These are phyloP conservation scores for Castanospermum australe DNA, from an alignment of 306 rosid species.

Conservation along the genomic window DNA sequence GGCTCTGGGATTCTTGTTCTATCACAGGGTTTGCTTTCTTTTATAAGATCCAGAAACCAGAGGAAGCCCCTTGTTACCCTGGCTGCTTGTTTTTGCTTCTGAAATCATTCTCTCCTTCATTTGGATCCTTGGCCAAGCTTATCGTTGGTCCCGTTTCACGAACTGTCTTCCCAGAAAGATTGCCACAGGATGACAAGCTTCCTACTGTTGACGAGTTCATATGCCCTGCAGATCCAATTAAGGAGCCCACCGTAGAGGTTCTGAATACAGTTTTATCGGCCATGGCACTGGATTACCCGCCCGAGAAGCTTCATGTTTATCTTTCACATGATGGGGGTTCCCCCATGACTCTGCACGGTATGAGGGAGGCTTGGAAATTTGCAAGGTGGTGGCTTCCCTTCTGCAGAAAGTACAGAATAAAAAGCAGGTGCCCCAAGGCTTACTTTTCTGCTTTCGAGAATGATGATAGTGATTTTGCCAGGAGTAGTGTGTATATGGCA, in stretches of 20 bases:
- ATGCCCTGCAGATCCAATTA: conserved; percentile 61
- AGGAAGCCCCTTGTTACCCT: conserved; percentile 33
- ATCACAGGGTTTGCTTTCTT: conserved; percentile 45
- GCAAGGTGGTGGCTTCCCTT: conserved; percentile 73
- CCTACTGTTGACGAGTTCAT: conserved; percentile 68
- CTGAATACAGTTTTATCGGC: conserved; percentile 75
- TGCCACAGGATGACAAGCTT: conserved; percentile 55
- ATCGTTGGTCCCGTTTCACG: conserved; percentile 53
- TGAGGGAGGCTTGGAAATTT: conserved; percentile 53
- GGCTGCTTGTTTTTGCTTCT: conserved; percentile 56
- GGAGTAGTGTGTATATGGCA: conserved; percentile 26
- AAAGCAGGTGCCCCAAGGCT: conserved; percentile 56
- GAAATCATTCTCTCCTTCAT: conserved; percentile 62
- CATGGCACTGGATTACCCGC: conserved; percentile 71
- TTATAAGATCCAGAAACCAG: conserved; percentile 28
- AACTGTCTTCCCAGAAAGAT: conserved; percentile 45
- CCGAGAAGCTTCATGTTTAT: conserved; percentile 63
- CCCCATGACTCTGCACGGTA: conserved; percentile 35
- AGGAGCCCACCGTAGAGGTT: conserved; percentile 69
- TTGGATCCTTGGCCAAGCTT: conserved; percentile 67
- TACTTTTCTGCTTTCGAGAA: conserved; percentile 47
- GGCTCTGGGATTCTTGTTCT: conserved; percentile 49
- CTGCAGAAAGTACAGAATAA: conserved; percentile 45
- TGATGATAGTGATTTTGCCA: conserved; percentile 19
- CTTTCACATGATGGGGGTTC: conserved; percentile 76